A percentile compares a stretch with the other conserved stretches of the same genome.
Evolutionary conservation across 2,329 filamentous ascomycete species (phyloP).

Genomic region (Trichoderma brevicompactum): DNA sequence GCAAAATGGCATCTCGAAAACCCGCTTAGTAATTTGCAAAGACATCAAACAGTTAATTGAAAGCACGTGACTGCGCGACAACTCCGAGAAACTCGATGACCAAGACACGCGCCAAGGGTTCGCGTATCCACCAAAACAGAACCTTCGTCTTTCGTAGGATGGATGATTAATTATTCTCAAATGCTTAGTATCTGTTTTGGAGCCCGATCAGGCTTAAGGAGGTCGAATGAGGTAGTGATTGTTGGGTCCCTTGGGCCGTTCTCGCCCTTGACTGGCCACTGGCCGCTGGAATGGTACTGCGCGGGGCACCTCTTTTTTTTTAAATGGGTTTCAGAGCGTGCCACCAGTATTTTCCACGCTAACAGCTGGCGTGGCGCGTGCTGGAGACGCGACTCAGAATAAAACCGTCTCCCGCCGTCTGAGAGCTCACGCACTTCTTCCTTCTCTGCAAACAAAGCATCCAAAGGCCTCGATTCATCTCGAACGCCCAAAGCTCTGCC

Average conservation of each 20-base stretch:
- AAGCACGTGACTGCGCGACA: conserved; percentile 25
- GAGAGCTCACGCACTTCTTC: conserved; percentile 1
- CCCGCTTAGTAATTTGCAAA: conserved; percentile 11
- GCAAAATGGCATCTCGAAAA: conserved; percentile 3
- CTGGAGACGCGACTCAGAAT: conserved; percentile 43
- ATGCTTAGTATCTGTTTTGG: conserved; percentile 9
- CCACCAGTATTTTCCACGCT: conserved; percentile 40
- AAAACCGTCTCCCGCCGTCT: conserved; percentile 43
- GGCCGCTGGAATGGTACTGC: conserved; percentile 25
- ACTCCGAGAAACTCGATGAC: conserved; percentile 6
- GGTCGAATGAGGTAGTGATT: conserved; percentile 20
- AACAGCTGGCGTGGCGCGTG: conserved; percentile 42
- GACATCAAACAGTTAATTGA: neutral
- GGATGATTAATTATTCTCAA: conserved; percentile 6
- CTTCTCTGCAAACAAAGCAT: conserved; percentile 31
- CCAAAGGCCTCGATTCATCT: conserved; percentile 27
- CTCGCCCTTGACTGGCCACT: conserved; percentile 27
- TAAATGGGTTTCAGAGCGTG: conserved; percentile 21
- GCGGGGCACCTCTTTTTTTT: conserved; percentile 23
- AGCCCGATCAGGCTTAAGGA: conserved; percentile 22
- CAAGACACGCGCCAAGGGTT: conserved; percentile 26
- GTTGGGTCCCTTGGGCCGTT: conserved; percentile 5
- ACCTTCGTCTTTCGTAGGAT: neutral
- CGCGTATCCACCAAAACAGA: conserved; percentile 28
- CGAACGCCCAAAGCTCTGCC: conserved; percentile 21